Conservation (phyloP, 352 stramenopile genomes). For the Peronospora tabacina region DNA sequence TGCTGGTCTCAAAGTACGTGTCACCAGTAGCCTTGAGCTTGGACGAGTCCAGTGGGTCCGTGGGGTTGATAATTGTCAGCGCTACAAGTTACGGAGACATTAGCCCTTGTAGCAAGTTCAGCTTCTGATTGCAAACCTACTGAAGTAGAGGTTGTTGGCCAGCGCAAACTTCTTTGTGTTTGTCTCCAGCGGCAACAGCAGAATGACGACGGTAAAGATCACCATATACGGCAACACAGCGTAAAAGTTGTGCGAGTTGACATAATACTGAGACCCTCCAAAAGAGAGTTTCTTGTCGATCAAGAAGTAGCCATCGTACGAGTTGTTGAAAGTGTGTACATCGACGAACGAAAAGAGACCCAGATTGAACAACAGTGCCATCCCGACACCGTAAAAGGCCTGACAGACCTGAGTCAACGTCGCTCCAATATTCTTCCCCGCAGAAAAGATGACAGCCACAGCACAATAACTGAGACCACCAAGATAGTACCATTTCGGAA, state of each 20-base stretch:
- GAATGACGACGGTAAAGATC: slow-evolving; percentile 54
- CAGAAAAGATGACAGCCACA: slow-evolving; percentile 69
- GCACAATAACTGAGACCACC: slow-evolving; percentile 65
- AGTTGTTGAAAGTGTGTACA: slow-evolving; percentile 36
- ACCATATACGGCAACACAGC: slow-evolving; percentile 65
- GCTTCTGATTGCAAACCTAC: slow-evolving; percentile 19
- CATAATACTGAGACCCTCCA: slow-evolving; percentile 48
- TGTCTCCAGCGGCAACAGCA: slow-evolving; percentile 60
- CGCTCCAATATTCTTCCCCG: slow-evolving; percentile 58
- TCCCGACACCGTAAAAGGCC: slow-evolving; percentile 67
- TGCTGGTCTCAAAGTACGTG: slow-evolving; percentile 42
- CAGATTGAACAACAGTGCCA: slow-evolving; percentile 76
- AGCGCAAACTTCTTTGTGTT: slow-evolving; percentile 85
- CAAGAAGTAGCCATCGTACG: slow-evolving; percentile 43
- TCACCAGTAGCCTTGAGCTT: slow-evolving; percentile 47
- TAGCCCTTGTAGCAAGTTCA: not conserved
- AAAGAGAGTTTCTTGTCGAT: slow-evolving; percentile 34
- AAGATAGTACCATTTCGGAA: slow-evolving; percentile 53
- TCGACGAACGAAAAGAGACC: slow-evolving; percentile 46
- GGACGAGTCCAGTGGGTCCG: slow-evolving; percentile 37
- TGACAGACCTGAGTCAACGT: slow-evolving; percentile 65
- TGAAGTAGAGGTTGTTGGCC: slow-evolving; percentile 81
- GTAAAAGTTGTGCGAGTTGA: slow-evolving; percentile 74
- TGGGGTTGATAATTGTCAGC: slow-evolving; percentile 66
- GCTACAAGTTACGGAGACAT: slow-evolving; percentile 21